A percentile compares a stretch with the other conserved stretches of the same genome.
phyloP scores from a whole-genome alignment of 2,329 filamentous ascomycete species.

The Fusarium heterosporum region DNA sequence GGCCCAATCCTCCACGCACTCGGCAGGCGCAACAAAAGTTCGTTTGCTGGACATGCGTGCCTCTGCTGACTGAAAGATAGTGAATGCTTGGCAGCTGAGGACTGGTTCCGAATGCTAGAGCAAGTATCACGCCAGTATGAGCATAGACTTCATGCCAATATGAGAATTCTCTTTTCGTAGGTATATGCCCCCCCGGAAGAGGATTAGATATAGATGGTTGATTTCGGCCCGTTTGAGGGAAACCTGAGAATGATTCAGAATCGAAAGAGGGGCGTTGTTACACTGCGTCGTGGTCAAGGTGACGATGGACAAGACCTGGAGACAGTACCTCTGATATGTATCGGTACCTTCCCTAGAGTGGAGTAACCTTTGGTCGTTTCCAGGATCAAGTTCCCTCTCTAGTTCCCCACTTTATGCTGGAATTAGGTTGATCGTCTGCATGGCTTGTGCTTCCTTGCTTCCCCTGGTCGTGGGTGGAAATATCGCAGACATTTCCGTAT shows the following conservation, averaged over 20 bases:
- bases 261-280: slow-evolving; percentile 8
- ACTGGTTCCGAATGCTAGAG: neutral
- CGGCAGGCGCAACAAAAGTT: slow-evolving; percentile 28
- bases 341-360: slow-evolving; percentile 29
- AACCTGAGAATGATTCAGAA: slow-evolving; percentile 1
- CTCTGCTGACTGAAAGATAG: slow-evolving; percentile 15
- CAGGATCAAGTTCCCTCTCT: slow-evolving; percentile 22
- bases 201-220: slow-evolving; percentile 6
- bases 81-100: slow-evolving; percentile 12
- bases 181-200: neutral
- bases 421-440: slow-evolving; percentile 40
- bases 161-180: neutral
- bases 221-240: slow-evolving; percentile 1
- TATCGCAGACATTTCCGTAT: slow-evolving; percentile 14
- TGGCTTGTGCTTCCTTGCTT: slow-evolving; percentile 26
- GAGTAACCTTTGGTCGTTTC: slow-evolving; percentile 22
- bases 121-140: neutral
- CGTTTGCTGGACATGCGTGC: neutral
- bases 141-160: neutral
- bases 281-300: slow-evolving; percentile 2
- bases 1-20: neutral
- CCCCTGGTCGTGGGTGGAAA: slow-evolving; percentile 7
- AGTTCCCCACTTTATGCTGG: slow-evolving; percentile 34
- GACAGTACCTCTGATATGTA: slow-evolving; percentile 34
- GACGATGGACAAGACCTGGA: neutral